A percentile compares a stretch with the other conserved stretches of the same genome.
phyloP scores from a whole-genome alignment of 1,284 basidiomycete genomes.

The Termitomyces sp. region DNA sequence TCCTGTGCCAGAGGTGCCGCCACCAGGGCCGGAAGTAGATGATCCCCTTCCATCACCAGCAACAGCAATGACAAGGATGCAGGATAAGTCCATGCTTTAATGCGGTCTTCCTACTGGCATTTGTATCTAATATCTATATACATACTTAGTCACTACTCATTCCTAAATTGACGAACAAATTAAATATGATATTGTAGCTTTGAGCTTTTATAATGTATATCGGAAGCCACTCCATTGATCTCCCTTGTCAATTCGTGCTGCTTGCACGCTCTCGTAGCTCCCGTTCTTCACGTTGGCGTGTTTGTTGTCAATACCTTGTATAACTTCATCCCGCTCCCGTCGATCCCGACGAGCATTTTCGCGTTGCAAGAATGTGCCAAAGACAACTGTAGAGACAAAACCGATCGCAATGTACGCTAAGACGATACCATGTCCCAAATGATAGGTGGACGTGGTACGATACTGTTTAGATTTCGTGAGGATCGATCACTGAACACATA shows the following conservation, averaged over 20 bases:
- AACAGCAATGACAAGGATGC: conserved; percentile 39
- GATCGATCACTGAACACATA: not conserved
- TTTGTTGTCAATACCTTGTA: conserved; percentile 40
- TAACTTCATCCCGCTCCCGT: conserved; percentile 65
- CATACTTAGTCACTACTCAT: conserved; percentile 8
- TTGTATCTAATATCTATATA: conserved; percentile 21
- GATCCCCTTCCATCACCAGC: conserved; percentile 46
- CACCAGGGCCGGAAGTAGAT: conserved; percentile 26
- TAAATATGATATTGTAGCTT: not conserved
- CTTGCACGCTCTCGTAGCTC: conserved; percentile 39
- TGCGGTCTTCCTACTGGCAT: conserved; percentile 10
- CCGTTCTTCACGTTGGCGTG: conserved; percentile 39
- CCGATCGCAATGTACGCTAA: conserved; percentile 62
- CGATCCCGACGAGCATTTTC: conserved; percentile 61
- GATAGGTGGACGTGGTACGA: conserved; percentile 57
- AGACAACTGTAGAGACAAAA: conserved; percentile 45
- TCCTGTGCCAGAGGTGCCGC: conserved; percentile 43
- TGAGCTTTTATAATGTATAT: conserved; percentile 34
- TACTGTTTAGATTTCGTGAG: conserved; percentile 36
- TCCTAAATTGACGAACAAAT: not conserved
- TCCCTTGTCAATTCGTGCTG: conserved; percentile 49
- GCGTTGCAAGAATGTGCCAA: conserved; percentile 44
- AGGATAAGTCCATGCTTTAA: conserved; percentile 26
- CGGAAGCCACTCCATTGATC: conserved; percentile 60
- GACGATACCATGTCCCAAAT: conserved; percentile 56